Evolutionary conservation across 306 rosid genomes (phyloP).

Genomic region (Quercus aquifolioides): DNA sequence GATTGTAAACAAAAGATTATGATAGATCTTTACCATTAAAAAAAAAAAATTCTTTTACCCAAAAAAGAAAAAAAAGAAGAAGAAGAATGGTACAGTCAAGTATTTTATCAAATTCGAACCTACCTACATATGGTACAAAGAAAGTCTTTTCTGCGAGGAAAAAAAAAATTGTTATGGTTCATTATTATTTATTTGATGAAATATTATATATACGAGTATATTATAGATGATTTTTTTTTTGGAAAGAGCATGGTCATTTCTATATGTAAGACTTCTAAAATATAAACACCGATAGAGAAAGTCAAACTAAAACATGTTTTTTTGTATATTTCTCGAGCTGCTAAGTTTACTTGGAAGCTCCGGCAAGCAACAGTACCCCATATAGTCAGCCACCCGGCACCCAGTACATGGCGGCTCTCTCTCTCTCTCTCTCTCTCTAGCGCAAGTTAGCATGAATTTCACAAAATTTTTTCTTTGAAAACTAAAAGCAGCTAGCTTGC

Average conservation of each 20-base stretch:
- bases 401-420: slow-evolving; percentile 28
- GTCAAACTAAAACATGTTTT: slow-evolving; percentile 37
- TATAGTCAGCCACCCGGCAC: slow-evolving; percentile 33
- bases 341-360: slow-evolving; percentile 57
- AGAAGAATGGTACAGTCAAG: no score
- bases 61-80: background rate
- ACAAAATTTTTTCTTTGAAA: slow-evolving; percentile 17
- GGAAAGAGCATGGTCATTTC: background rate
- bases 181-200: slow-evolving; percentile 5
- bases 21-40: background rate
- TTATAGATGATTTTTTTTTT: background rate
- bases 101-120: background rate
- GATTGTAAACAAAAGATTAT: background rate
- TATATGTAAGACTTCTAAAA: background rate
- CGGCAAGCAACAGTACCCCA: slow-evolving; percentile 64
- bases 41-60: background rate
- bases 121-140: background rate
- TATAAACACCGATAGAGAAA: slow-evolving; percentile 23
- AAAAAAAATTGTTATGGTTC: background rate
- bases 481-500: background rate
- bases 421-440: slow-evolving; percentile 11
- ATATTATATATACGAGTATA: background rate
- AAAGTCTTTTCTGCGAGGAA: background rate
- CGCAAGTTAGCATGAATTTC: slow-evolving; percentile 25
- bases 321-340: slow-evolving; percentile 53